These are phyloP conservation scores for Lachancea quebecensis DNA, from an alignment of 805 yeast species.

Conservation along the genomic window DNA sequence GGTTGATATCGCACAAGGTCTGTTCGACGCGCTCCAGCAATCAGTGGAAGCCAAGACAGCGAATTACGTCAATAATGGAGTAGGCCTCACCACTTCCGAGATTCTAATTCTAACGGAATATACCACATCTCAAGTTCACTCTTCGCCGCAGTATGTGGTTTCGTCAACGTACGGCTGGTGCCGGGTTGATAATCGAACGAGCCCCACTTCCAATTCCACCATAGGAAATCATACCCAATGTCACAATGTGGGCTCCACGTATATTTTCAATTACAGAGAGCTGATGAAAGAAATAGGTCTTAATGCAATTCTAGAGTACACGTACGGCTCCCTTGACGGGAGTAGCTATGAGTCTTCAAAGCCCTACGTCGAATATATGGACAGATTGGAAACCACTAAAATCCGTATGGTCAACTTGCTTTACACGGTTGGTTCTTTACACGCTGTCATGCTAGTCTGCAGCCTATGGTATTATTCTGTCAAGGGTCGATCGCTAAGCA, in stretches of 20 bases:
- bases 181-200: constrained; percentile 13
- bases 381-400: constrained; percentile 10
- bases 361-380: constrained; percentile 14
- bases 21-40: constrained; percentile 18
- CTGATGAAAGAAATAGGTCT: constrained; percentile 20
- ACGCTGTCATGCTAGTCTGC: constrained; percentile 10
- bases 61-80: constrained; percentile 24
- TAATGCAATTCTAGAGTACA: constrained; percentile 26
- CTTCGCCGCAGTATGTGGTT: constrained; percentile 25
- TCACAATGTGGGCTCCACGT: constrained; percentile 12
- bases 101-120: constrained; percentile 23
- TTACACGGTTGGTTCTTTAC: constrained; percentile 12
- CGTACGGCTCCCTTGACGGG: constrained; percentile 15
- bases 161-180: constrained; percentile 24
- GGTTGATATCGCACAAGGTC: constrained; percentile 22
- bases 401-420: constrained; percentile 15
- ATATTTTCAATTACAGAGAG: constrained; percentile 26
- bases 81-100: constrained; percentile 29
- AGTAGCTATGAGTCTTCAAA: constrained; percentile 3
- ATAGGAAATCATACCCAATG: constrained; percentile 14
- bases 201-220: neutral
- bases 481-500: constrained; percentile 21
- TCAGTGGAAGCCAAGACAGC: constrained; percentile 22
- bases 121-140: constrained; percentile 18
- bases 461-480: constrained; percentile 25